These are phyloP conservation scores for Debaryomyces robertsiae DNA, from an alignment of 1,139 yeast genomes.

Conservation along the genomic window DNA sequence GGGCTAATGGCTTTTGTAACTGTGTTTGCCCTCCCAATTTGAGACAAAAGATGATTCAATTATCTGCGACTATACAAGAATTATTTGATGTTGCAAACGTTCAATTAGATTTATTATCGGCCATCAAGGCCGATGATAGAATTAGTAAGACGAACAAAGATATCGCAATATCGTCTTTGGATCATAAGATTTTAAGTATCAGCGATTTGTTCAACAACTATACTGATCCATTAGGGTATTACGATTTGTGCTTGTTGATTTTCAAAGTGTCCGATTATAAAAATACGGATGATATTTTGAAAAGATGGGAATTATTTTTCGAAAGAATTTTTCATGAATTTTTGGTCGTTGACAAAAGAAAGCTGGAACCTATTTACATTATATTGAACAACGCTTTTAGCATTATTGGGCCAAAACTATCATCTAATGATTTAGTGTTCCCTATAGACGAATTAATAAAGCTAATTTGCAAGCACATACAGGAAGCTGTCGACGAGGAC, in stretches of 20 bases:
- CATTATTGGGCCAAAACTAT: slow-evolving; percentile 46
- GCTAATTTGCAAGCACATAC: slow-evolving; percentile 48
- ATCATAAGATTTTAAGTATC: slow-evolving; percentile 66
- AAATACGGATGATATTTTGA: slow-evolving; percentile 68
- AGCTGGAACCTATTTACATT: slow-evolving; percentile 42
- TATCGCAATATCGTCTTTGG: slow-evolving; percentile 56
- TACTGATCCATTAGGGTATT: slow-evolving; percentile 87
- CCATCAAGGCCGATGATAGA: slow-evolving; percentile 61
- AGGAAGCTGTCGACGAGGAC: slow-evolving; percentile 41
- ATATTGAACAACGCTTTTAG: slow-evolving; percentile 41
- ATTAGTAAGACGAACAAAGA: slow-evolving; percentile 49
- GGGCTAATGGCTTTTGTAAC: slow-evolving; percentile 92
- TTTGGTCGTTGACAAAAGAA: slow-evolving; percentile 28
- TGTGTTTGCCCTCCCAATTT: slow-evolving; percentile 79
- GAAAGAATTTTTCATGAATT: slow-evolving; percentile 46
- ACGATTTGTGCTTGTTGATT: slow-evolving; percentile 75
- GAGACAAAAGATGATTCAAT: slow-evolving; percentile 73
- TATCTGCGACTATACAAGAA: slow-evolving; percentile 73
- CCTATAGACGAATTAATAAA: slow-evolving; percentile 76
- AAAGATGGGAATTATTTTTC: slow-evolving; percentile 70
- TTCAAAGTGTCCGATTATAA: slow-evolving; percentile 83
- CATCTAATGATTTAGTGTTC: slow-evolving; percentile 69
- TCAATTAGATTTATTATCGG: slow-evolving; percentile 75
- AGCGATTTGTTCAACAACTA: slow-evolving; percentile 83
- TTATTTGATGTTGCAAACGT: slow-evolving; percentile 84